Base-by-base conservation (phyloP, 495 filamentous ascomycete species). In the Trichoderma gamsii region DNA sequence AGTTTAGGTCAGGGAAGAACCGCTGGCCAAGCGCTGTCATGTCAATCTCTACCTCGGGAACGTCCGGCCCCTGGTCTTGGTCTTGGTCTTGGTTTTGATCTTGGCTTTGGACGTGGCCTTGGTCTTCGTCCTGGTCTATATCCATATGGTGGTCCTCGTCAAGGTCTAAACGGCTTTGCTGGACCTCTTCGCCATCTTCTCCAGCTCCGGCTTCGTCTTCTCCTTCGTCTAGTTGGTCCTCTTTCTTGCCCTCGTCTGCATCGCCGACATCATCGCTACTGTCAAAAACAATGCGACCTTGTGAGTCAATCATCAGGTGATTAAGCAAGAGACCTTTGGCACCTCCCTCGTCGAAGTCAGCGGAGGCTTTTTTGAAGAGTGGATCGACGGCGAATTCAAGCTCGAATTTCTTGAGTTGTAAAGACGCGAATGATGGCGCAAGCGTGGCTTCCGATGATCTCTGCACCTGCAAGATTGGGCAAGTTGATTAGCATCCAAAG, bases 281-380 rank as follows among this genome's bases (percentile, higher is more conserved):
- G 74, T 98, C 95, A 72, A 99, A 99, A 27, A 98, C 93, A 70
- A 99, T 99, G 51, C 93, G 85, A 35, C 95, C 95, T 70, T 91
- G 84, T 7, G 87, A 83, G 78, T 99, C 95, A 69, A 99, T 98
- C 66, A 92, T 88, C 18, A 99, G 83, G 77, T 98, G 93, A 76
- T 99, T 99, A 21, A 99, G 82, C 25, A 99, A 81, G 43, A 99
- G 83, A 3, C 95, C 95, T 79, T 98, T 99, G 21, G 96, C 96
- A 65, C 95, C 95, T 29, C 95, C 95, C 80, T 99, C 95, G 73
- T 99, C 95, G 73, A 98, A 98, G 76, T 99, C 95, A 27, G 95
- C 95, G 3, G 93, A 93, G 0, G 93, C 96, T 73, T 99, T 99
- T 75, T 98, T 98, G 85, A 98, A 99, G 9, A 99, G 80, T 4